A percentile compares a stretch with the other conserved stretches of the same genome.
Conservation (phyloP, 2,329 filamentous ascomycete species). For the Aspergillus calidoustus region DNA sequence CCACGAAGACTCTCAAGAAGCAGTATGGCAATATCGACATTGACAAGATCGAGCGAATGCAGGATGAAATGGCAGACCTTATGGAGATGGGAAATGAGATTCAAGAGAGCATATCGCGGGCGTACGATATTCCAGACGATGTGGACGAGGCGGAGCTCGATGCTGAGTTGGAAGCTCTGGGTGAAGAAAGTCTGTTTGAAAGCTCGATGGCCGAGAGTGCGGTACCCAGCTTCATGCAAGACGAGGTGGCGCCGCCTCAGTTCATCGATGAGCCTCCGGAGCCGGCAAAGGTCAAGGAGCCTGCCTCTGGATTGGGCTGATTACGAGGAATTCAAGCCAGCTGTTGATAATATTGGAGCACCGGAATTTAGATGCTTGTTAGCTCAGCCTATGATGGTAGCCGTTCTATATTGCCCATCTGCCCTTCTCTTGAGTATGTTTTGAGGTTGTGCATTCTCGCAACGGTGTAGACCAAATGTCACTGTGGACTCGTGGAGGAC, state of each 20-base stretch:
- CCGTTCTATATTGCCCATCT: neutral
- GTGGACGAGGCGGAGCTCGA: slow-evolving; percentile 96
- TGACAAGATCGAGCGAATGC: slow-evolving; percentile 94
- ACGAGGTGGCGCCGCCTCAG: slow-evolving; percentile 78
- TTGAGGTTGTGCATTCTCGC: too few relatives aligned
- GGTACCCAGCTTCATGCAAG: slow-evolving; percentile 84
- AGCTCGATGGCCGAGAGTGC: slow-evolving; percentile 64
- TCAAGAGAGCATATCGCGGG: slow-evolving; percentile 86
- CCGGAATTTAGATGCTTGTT: slow-evolving; percentile 26
- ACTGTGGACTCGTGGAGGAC: neutral
- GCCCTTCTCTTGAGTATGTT: neutral
- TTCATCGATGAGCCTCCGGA: slow-evolving; percentile 93
- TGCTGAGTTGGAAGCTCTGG: slow-evolving; percentile 91
- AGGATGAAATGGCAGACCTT: slow-evolving; percentile 98
- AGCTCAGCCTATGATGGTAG: slow-evolving; percentile 1
- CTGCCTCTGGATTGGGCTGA: slow-evolving; percentile 55
- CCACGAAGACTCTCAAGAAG: slow-evolving; percentile 86
- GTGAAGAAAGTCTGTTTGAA: slow-evolving; percentile 91
- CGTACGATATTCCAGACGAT: slow-evolving; percentile 95
- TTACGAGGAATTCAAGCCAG: slow-evolving; percentile 6
- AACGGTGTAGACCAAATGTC: neutral
- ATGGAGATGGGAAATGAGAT: slow-evolving; percentile 99
- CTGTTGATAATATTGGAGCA: slow-evolving; percentile 19
- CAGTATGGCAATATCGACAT: slow-evolving; percentile 98
- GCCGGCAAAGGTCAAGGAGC: slow-evolving; percentile 79